A percentile compares a stretch with the other conserved stretches of the same genome.
Conservation (phyloP, 2,329 filamentous ascomycete genomes). For the Microcyclospora tardicrescens region DNA sequence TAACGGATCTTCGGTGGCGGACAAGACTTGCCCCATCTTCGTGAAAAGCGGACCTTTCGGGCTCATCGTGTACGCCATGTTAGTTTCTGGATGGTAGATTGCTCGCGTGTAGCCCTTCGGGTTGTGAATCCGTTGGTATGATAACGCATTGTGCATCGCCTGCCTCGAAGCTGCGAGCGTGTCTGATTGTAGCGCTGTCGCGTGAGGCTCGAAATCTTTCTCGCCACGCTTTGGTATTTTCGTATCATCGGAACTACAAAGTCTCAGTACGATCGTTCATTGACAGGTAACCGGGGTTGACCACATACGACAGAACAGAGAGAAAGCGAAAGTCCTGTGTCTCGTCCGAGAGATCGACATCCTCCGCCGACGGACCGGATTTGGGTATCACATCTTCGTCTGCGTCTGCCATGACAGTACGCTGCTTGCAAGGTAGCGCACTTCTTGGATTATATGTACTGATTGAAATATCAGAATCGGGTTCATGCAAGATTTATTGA, state of each 20-base stretch:
- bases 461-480: too few relatives aligned
- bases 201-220: slow-evolving; percentile 94
- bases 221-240: slow-evolving; percentile 79
- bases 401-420: slow-evolving; percentile 22
- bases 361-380: slow-evolving; percentile 52
- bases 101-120: slow-evolving; percentile 53
- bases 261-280: background rate
- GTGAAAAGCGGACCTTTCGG: slow-evolving; percentile 60
- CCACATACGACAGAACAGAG: slow-evolving; percentile 36
- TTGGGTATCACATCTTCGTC: slow-evolving; percentile 24
- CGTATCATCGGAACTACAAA: slow-evolving; percentile 21
- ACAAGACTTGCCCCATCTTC: slow-evolving; percentile 57
- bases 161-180: slow-evolving; percentile 67
- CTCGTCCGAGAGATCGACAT: slow-evolving; percentile 67
- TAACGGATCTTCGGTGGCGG: slow-evolving; percentile 37
- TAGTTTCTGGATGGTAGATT: slow-evolving; percentile 56
- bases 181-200: slow-evolving; percentile 66
- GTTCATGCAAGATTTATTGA: too few relatives aligned
- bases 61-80: slow-evolving; percentile 51
- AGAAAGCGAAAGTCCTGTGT: slow-evolving; percentile 77
- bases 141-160: slow-evolving; percentile 80
- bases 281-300: background rate
- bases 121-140: slow-evolving; percentile 62
- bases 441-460: too few relatives aligned
- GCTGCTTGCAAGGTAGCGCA: too few relatives aligned